A percentile compares a stretch with the other conserved stretches of the same genome.
These are phyloP conservation scores for Tolypocladium pustulatum DNA, from an alignment of 2,329 filamentous ascomycete genomes.

Conservation along the genomic window DNA sequence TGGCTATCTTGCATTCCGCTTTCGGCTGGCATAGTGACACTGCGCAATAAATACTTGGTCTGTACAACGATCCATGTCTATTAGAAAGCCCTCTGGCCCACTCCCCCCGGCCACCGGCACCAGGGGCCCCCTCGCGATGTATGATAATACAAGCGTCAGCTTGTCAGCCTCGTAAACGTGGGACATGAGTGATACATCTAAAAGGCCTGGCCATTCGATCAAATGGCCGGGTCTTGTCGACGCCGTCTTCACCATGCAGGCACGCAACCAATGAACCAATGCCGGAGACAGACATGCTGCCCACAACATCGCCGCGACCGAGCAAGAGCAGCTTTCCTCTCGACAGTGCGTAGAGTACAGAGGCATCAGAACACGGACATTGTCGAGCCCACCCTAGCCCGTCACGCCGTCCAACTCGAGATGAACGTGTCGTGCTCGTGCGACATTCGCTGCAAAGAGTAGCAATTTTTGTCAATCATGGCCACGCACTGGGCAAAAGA, in stretches of 20 bases:
- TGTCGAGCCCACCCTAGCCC: background rate
- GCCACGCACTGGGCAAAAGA: background rate
- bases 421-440: background rate
- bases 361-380: background rate
- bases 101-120: background rate
- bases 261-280: background rate
- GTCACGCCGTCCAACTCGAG: background rate
- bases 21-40: background rate
- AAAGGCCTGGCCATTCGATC: background rate
- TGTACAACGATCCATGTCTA: background rate
- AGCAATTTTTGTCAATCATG: background rate
- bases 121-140: background rate
- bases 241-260: background rate
- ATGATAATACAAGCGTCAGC: background rate
- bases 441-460: background rate
- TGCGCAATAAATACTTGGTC: too few relatives aligned
- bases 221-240: background rate
- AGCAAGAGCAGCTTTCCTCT: background rate
- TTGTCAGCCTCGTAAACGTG: background rate
- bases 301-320: background rate
- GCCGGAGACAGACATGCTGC: background rate
- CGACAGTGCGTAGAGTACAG: background rate
- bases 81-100: background rate
- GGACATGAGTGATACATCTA: background rate
- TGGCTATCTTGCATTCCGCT: background rate